phyloP scores from a whole-genome alignment of 208 protist genomes.

The Trypanosomatidae sp. region DNA sequence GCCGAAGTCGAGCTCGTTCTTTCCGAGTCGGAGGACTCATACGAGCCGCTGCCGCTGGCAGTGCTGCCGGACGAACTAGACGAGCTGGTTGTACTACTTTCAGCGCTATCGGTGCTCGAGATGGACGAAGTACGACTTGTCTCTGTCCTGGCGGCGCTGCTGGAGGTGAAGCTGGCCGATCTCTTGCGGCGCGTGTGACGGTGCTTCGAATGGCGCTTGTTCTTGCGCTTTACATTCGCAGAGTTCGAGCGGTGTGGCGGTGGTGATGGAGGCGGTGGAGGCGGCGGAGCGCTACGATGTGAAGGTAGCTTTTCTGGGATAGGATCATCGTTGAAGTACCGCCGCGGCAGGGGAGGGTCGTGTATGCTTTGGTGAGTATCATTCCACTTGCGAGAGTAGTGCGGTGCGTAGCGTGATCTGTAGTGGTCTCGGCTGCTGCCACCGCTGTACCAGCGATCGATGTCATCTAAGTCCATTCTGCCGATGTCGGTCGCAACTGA shows the following conservation, averaged over 20 bases:
- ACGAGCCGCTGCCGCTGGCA: neutral
- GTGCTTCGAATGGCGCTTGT: neutral
- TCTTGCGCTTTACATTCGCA: neutral
- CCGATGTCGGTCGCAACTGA: neutral
- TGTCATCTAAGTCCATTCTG: constrained; percentile 22
- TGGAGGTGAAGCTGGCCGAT: neutral
- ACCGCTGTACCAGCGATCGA: constrained; percentile 15
- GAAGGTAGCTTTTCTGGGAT: neutral
- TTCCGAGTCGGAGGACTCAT: constrained; percentile 9
- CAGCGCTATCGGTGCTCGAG: constrained; percentile 14
- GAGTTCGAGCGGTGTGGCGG: neutral
- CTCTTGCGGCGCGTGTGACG: neutral
- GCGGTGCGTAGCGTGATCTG: neutral
- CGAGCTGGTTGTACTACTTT: neutral
- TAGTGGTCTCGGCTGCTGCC: constrained; percentile 11
- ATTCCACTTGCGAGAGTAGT: constrained; percentile 3
- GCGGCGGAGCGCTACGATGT: constrained; percentile 5
- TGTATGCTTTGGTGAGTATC: constrained; percentile 10
- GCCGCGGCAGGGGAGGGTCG: neutral
- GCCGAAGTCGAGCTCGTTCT: neutral
- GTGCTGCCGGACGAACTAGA: constrained; percentile 10
- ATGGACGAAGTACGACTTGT: neutral
- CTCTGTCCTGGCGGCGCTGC: constrained; percentile 1
- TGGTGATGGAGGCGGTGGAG: constrained; percentile 16
- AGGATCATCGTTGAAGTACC: constrained; percentile 16